These are phyloP conservation scores for Davidsoniella australis DNA, from an alignment of 2,329 filamentous ascomycete genomes.

Conservation along the genomic window DNA sequence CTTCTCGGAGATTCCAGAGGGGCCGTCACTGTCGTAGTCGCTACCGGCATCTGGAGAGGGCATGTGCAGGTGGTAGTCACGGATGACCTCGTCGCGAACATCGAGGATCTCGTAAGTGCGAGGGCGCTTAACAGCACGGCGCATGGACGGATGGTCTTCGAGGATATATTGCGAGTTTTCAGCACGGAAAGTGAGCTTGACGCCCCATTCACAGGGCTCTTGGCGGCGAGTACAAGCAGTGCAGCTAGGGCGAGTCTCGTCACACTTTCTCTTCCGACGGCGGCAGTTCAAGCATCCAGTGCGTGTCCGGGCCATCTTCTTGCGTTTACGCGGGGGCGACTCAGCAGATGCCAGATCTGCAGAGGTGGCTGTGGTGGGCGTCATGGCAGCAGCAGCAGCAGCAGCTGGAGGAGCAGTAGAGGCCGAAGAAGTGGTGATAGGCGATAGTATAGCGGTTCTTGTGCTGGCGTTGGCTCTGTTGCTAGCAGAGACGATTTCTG, in stretches of 20 bases:
- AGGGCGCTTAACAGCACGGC: slow-evolving; percentile 16
- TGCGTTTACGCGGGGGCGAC: slow-evolving; percentile 10
- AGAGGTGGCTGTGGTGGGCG: background rate
- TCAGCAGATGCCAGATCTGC: background rate
- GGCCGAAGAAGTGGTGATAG: background rate
- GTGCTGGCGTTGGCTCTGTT: slow-evolving; percentile 1
- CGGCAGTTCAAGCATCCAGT: slow-evolving; percentile 24
- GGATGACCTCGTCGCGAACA: slow-evolving; percentile 21
- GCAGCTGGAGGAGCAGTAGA: background rate
- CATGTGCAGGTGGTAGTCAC: slow-evolving; percentile 20
- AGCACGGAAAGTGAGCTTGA: slow-evolving; percentile 22
- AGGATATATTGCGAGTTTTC: slow-evolving; percentile 22
- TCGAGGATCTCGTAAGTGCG: slow-evolving; percentile 23
- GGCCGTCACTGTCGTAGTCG: slow-evolving; percentile 10
- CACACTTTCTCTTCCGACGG: slow-evolving; percentile 24
- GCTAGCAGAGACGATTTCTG: background rate
- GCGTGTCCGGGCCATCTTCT: slow-evolving; percentile 20
- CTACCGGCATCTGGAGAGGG: slow-evolving; percentile 12
- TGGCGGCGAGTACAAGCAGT: slow-evolving; percentile 20
- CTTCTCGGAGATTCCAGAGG: no score
- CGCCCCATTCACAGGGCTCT: slow-evolving; percentile 22
- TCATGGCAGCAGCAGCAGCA: background rate
- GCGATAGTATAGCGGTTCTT: background rate
- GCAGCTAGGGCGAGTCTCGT: slow-evolving; percentile 21
- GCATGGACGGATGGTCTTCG: slow-evolving; percentile 21